Evolutionary conservation across 306 rosid species (phyloP).

Genomic region (Lathyrus tuberosus): DNA sequence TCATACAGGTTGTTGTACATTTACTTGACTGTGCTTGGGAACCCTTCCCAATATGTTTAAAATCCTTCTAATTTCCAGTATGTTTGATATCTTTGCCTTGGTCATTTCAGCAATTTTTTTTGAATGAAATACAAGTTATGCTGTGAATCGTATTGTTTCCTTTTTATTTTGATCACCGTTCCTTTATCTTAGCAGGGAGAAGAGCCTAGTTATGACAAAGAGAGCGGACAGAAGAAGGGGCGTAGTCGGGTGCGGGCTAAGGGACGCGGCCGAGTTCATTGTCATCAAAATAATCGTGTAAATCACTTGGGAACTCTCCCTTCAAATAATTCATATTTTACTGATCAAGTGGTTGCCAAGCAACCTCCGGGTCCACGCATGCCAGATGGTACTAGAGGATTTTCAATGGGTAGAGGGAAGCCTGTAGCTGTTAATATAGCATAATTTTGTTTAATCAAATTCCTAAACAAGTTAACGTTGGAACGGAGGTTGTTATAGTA

Average conservation of each 20-base stretch:
- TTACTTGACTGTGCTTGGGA: too few relatives aligned
- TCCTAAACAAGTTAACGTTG: constrained; percentile 17
- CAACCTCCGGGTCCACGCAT: constrained; percentile 98
- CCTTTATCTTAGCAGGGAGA: constrained; percentile 76
- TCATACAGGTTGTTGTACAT: background rate
- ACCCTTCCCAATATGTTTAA: too few relatives aligned
- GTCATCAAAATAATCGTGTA: constrained; percentile 63
- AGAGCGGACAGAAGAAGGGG: constrained; percentile 76
- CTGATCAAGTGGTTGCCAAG: constrained; percentile 61
- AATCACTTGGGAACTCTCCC: constrained; percentile 66
- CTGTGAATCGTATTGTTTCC: background rate
- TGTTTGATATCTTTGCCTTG: constrained; percentile 2
- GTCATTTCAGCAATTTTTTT: too few relatives aligned
- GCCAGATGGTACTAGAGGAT: constrained; percentile 99
- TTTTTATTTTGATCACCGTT: background rate
- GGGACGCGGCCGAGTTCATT: constrained; percentile 83
- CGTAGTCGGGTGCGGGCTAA: constrained; percentile 69
- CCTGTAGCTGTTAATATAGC: constrained; percentile 67
- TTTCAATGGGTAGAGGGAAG: constrained; percentile 93
- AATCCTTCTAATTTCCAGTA: background rate
- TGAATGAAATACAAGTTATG: too few relatives aligned
- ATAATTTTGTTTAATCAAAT: constrained; percentile 33
- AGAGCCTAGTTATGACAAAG: constrained; percentile 78
- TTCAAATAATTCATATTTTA: constrained; percentile 47
- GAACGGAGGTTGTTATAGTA: constrained; percentile 25